Conservation (phyloP, 805 yeast species). For the Wickerhamiella alocasiicola region DNA sequence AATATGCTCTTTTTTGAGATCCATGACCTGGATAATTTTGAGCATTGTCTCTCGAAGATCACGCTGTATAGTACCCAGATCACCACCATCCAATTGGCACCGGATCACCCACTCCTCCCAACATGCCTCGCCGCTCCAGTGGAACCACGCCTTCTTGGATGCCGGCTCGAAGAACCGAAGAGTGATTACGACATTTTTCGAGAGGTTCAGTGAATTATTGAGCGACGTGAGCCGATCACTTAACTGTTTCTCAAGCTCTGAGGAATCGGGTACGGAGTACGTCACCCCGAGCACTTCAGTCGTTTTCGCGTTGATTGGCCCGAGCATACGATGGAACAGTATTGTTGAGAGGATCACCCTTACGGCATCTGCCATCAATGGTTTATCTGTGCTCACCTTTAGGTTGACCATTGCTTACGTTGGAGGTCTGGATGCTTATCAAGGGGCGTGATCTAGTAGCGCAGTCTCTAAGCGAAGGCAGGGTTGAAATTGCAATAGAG, state of each 20-base stretch:
- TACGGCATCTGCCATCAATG: constrained; percentile 42
- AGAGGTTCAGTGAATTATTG: constrained; percentile 13
- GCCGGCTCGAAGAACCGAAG: constrained; percentile 25
- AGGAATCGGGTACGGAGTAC: constrained; percentile 26
- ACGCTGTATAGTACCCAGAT: constrained; percentile 19
- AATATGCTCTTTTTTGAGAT: constrained; percentile 48
- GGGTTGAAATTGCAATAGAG: background rate
- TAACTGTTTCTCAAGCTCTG: constrained; percentile 16
- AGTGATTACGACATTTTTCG: constrained; percentile 15
- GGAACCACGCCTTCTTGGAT: constrained; percentile 47
- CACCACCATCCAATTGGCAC: constrained; percentile 31
- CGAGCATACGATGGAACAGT: constrained; percentile 57
- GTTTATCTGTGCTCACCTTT: constrained; percentile 31
- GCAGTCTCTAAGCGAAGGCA: background rate
- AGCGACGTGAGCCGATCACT: constrained; percentile 16
- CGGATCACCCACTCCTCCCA: constrained; percentile 67
- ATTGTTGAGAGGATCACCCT: constrained; percentile 53
- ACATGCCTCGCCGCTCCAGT: constrained; percentile 34
- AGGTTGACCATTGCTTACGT: constrained; percentile 12
- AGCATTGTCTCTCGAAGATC: constrained; percentile 34
- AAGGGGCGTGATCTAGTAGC: too few species aligned
- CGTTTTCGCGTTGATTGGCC: constrained; percentile 44
- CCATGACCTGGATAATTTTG: constrained; percentile 41
- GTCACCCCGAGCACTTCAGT: constrained; percentile 46
- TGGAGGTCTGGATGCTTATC: too few species aligned